Percentiles rank a stretch among this genome's conserved stretches.
phyloP scores from a whole-genome alignment of 1,284 basidiomycete species.

The Apiotrichum siamense region DNA sequence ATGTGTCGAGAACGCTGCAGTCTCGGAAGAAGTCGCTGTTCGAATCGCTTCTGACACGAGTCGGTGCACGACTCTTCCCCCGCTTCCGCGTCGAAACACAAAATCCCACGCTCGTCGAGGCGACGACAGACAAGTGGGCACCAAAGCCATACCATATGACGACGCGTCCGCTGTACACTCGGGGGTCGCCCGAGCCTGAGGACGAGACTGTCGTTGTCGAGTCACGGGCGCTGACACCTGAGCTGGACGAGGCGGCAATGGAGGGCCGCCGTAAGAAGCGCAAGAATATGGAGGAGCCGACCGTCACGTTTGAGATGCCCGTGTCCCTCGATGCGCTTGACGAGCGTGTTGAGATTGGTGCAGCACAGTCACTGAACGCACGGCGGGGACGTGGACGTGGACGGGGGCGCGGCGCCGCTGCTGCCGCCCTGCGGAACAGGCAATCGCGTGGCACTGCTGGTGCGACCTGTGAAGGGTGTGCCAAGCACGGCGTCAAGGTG shows the following conservation, averaged over 20 bases:
- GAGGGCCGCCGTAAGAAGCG: slow-evolving; percentile 3
- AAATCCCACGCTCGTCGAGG: slow-evolving; percentile 23
- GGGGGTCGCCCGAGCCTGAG: slow-evolving; percentile 17
- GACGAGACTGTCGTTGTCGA: background rate
- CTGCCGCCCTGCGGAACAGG: background rate
- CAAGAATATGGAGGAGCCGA: slow-evolving; percentile 24
- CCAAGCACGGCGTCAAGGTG: slow-evolving; percentile 26
- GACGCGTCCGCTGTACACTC: slow-evolving; percentile 31
- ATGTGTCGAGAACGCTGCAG: slow-evolving; percentile 16
- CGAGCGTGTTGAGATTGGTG: slow-evolving; percentile 37
- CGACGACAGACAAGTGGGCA: slow-evolving; percentile 34
- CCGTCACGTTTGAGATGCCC: slow-evolving; percentile 42
- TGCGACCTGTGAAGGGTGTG: slow-evolving; percentile 40
- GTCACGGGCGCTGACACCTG: slow-evolving; percentile 12
- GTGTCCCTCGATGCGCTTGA: slow-evolving; percentile 39
- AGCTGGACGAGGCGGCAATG: slow-evolving; percentile 6
- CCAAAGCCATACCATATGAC: slow-evolving; percentile 36
- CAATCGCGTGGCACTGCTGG: slow-evolving; percentile 17
- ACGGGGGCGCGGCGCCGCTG: too few relatives aligned
- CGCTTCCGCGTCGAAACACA: slow-evolving; percentile 21
- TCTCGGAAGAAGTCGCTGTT: slow-evolving; percentile 23
- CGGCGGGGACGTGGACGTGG: background rate
- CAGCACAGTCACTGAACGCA: slow-evolving; percentile 7
- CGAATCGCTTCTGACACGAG: slow-evolving; percentile 21
- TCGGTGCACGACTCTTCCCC: slow-evolving; percentile 24